Evolutionary conservation across 2,329 filamentous ascomycete genomes (phyloP), one percentile per base, ranked within the genome.

Genomic region (Dendrostoma leiphaemia): DNA sequence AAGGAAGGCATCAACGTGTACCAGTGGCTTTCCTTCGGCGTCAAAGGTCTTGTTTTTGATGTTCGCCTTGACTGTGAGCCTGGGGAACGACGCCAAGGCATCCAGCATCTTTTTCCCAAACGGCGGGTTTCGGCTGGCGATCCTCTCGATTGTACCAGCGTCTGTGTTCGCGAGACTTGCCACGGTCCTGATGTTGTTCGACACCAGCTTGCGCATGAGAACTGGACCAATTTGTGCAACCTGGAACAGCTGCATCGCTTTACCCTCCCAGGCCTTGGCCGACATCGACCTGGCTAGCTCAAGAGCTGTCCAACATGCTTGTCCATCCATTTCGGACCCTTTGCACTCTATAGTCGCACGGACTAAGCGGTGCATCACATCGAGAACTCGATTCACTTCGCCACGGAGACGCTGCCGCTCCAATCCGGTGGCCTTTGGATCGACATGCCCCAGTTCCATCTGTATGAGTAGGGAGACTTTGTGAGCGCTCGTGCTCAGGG

Each of bases 401-500:
- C 35, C 31, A 12, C 38, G 48, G 35, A 43, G 48, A 17, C 48
- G 38, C 23, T 44, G 48, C 7, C 48, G 37, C 17, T 51, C 38
- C 2, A 51, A 28, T 2, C 35, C n/a, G 19, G 15, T 51, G 24
- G 31, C 74, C 68, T 59, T 72, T 79, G 63, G 80, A 82, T 47
- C 72, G 69, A 44, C 76, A 74, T 23, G 48, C 15, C 89, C 88
- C 10, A 95, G 79, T 51, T 89, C 81, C 3, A 84, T 78, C 66
- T 96, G 90, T n/a, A 94, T 79, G 24, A 93, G 78, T 3, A 95
- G 72, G 3, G 84, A 91, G 1, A 90, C 78, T 63, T 95, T 95
- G 65, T 95, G 90, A 29, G 83, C 79, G 1, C 83, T 77, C 5
- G 82, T 74, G 8, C 80, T 80, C 13, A 94, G 71, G 37, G 84